Percentiles rank a stretch among this genome's conserved stretches.
Conservation (phyloP, 2,329 filamentous ascomycete genomes). For the Exophiala mesophila region DNA sequence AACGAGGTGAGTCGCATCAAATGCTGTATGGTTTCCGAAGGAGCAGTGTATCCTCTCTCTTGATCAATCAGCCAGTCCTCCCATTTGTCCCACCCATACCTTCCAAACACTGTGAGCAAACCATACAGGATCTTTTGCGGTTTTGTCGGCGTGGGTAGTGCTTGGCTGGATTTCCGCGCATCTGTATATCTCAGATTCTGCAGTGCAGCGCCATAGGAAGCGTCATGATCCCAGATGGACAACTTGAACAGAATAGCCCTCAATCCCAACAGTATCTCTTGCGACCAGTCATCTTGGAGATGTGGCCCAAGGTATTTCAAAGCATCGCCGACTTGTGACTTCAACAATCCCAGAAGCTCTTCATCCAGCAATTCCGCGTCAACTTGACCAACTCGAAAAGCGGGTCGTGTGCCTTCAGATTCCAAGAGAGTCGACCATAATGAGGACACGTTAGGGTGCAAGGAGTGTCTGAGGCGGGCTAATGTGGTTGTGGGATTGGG, state of each 20-base stretch:
- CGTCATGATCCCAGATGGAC: slow-evolving; percentile 92
- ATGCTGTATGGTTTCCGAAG: slow-evolving; percentile 45
- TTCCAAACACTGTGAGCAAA: slow-evolving; percentile 75
- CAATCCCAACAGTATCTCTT: slow-evolving; percentile 75
- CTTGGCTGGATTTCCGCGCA: slow-evolving; percentile 59
- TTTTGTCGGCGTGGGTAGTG: slow-evolving; percentile 65
- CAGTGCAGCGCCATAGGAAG: slow-evolving; percentile 86
- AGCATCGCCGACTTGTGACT: slow-evolving; percentile 78
- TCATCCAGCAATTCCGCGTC: slow-evolving; percentile 94
- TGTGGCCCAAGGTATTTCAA: slow-evolving; percentile 77
- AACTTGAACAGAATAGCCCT: slow-evolving; percentile 85
- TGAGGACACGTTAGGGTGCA: slow-evolving; percentile 46
- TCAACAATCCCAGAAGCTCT: slow-evolving; percentile 80
- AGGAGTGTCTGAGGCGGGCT: slow-evolving; percentile 56
- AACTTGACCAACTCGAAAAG: slow-evolving; percentile 90
- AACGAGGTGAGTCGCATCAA: slow-evolving; percentile 67
- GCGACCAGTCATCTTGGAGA: slow-evolving; percentile 77
- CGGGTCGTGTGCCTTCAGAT: slow-evolving; percentile 73
- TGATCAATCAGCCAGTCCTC: slow-evolving; percentile 76
- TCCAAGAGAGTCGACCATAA: slow-evolving; percentile 68
- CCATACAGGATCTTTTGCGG: slow-evolving; percentile 84
- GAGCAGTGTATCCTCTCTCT: slow-evolving; percentile 60
- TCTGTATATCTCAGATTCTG: slow-evolving; percentile 91
- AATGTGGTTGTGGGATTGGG: slow-evolving; percentile 48
- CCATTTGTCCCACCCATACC: slow-evolving; percentile 89